Base-by-base conservation (phyloP, 306 rosid genomes). In the Acacia acuminata region DNA sequence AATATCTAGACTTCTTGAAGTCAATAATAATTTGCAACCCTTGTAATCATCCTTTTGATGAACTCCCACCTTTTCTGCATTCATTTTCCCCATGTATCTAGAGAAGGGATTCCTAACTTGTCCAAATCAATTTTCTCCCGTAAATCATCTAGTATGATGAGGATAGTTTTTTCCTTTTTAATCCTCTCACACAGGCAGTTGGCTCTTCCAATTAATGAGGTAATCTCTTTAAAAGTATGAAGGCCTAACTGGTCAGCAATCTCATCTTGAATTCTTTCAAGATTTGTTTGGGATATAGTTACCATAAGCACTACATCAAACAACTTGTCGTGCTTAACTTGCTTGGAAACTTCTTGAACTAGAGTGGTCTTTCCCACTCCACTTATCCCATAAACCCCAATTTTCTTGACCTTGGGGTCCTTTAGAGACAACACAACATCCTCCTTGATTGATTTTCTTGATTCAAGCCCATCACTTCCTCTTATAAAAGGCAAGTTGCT, bases 281-380 rank as follows among this genome's bases (percentile, higher is more conserved):
- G 10, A 44, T 58, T 6, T 5, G 14, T 12, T 55, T 42, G 32
- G n/a, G 81, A 27, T n/a, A 76, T 40, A 10, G 6, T 11, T 55
- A 48, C 77, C 2, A 27, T 2, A 69, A 65, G 30, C 19, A 82
- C 71, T 20, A 0, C 51, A 77, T 76, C 30, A 45, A 82, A 76
- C 22, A 82, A 43, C 69, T 69, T 69, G 8, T 68, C 45, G 0
- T 68, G 53, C 50, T 14, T 27, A 5, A 44, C 77, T 77, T 67
- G 34, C 25, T 20, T 42, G 9, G 40, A 71, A 60, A 77, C 42
- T 22, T 61, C 8, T 63, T 77, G 24, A 4, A 61, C 80, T 2
- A 61, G 24, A 3, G 71, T 77, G 56, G 43, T 77, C 27, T 77
- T 77, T 16, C 80, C 80, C 22, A 77, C 71, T 4, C 72, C 80